Conservation (phyloP, 2,329 filamentous ascomycete genomes). For the Alternaria solani region DNA sequence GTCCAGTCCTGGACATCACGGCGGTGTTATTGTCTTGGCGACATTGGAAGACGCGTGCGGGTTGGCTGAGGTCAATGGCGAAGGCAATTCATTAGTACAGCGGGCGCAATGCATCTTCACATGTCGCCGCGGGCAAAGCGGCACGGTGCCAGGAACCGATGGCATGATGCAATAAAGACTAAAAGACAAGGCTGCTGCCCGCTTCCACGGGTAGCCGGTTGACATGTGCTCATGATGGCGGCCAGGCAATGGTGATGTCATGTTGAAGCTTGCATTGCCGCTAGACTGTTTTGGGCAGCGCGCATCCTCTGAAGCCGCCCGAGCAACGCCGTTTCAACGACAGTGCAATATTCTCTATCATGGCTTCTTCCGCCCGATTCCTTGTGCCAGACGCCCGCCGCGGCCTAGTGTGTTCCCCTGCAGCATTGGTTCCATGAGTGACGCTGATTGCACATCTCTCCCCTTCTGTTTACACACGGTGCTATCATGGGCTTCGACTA, state of each 20-base stretch:
- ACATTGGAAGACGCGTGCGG: constrained; percentile 18
- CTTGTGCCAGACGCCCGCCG: constrained; percentile 26
- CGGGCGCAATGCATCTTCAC: constrained; percentile 3
- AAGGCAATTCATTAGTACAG: constrained; percentile 13
- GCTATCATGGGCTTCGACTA: constrained; percentile 66
- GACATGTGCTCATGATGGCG: constrained; percentile 13
- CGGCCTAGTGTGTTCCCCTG: constrained; percentile 31
- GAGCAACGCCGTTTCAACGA: constrained; percentile 6
- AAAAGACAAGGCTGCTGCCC: constrained; percentile 4
- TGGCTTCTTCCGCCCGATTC: constrained; percentile 10
- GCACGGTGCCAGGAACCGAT: not conserved
- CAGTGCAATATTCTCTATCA: constrained; percentile 6
- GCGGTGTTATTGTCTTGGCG: constrained; percentile 10
- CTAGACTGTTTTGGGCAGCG: constrained; percentile 24
- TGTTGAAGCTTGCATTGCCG: constrained; percentile 22
- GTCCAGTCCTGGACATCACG: constrained; percentile 36
- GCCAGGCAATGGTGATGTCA: constrained; percentile 40
- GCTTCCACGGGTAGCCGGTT: constrained; percentile 4
- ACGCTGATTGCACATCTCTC: constrained; percentile 25
- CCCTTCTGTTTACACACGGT: constrained; percentile 10
- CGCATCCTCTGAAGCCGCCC: constrained; percentile 12
- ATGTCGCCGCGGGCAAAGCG: constrained; percentile 5
- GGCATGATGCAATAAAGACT: constrained; percentile 22
- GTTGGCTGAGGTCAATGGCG: constrained; percentile 3
- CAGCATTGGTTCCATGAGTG: constrained; percentile 20